Base-by-base conservation (phyloP, 2,329 filamentous ascomycete species). In the Berkeleyomyces basicola region DNA sequence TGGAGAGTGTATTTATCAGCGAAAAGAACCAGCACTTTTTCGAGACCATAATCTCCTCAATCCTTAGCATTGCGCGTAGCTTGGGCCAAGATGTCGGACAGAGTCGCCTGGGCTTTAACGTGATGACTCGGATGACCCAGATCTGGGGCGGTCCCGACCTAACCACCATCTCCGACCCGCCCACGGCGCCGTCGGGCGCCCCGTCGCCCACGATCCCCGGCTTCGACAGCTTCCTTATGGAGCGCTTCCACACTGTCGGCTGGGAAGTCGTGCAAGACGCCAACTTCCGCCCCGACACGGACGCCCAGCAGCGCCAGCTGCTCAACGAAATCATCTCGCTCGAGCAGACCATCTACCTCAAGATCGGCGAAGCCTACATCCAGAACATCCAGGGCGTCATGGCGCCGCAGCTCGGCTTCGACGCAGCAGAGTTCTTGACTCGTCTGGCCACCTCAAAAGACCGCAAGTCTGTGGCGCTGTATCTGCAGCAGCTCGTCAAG, bases 141-240 rank as follows among this genome's bases (percentile, higher is more conserved):
- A 84, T 90, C 47, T 99, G 93, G 92, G 92, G 93, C 63, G 93
- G 92, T 0, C 88, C 90, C 1, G 89, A 95, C 66, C 77, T 87
- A 44, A 78, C 82, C 10, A 79, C 77, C 43, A 79, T 84, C 51
- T 75, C 78, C 11, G 73, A 77, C 58, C 79, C 79, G 63, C 79
- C 79, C 2, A 73, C 72, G 2, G 74, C 79, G 3, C 74, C 81
- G 0, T 77, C 76, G 9, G 64, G 61, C 42, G 43, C 39, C n/a
- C 76, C 82, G 3, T 71, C 74, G 9, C 83, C 83, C 9, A 75
- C 74, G 16, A 84, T 99, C 37, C 88, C 91, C 1, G 92, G 93
- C 5, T 99, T 99, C 71, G 90, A 96, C 68, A 81, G 82, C 63
- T 97, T 96, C 74, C 87, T 96, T 74, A 87, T 97, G 64, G 83